These are phyloP conservation scores for Posidonia oceanica DNA, from an alignment of 116 monocot species.

Conservation along the genomic window DNA sequence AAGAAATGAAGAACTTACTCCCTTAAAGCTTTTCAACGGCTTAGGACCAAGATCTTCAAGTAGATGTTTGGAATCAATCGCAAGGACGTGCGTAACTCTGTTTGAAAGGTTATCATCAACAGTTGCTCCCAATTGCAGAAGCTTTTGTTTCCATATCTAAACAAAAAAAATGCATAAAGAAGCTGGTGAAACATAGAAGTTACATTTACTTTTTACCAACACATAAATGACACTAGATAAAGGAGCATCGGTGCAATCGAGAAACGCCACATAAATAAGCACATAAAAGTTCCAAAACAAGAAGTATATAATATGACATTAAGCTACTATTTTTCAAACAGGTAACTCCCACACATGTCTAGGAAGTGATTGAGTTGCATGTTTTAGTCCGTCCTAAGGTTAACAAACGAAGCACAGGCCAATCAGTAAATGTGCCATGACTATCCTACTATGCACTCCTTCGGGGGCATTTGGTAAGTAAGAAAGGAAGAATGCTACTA, in stretches of 20 bases:
- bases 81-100: conserved; percentile 60
- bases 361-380: too few species aligned
- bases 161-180: neutral
- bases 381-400: too few species aligned
- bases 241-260: neutral
- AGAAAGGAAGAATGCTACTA: too few species aligned
- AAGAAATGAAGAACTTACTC: conserved; percentile 29
- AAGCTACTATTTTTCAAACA: too few species aligned
- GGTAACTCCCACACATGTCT: too few species aligned
- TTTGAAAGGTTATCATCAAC: conserved; percentile 41
- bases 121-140: conserved; percentile 67
- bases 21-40: conserved; percentile 27
- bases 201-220: neutral
- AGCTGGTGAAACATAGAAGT: neutral
- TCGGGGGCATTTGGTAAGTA: too few species aligned
- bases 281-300: neutral
- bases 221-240: neutral
- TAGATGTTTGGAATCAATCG: conserved; percentile 25
- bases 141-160: conserved; percentile 75
- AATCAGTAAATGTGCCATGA: too few species aligned
- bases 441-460: too few species aligned
- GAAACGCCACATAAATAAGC: neutral
- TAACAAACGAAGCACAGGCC: too few species aligned
- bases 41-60: conserved; percentile 26
- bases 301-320: too few species aligned